These are phyloP conservation scores for Pholiota conissans DNA, from an alignment of 768 basidiomycete genomes.

Conservation along the genomic window DNA sequence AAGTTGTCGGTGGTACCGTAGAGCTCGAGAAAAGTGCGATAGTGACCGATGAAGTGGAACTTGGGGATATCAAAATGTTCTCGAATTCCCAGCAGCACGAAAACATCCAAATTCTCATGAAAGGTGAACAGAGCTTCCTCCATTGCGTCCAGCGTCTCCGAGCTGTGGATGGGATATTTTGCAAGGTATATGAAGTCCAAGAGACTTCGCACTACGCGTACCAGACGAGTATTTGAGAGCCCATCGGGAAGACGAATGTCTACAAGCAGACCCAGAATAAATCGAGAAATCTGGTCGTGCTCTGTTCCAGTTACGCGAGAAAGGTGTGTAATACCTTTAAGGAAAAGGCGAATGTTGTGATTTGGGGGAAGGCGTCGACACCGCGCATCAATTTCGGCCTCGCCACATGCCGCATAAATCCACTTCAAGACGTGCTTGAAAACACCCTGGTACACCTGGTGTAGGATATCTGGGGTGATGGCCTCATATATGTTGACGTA, in stretches of 20 bases:
- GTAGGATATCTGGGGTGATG: slow-evolving; percentile 19
- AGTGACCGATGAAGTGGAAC: slow-evolving; percentile 16
- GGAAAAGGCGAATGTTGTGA: slow-evolving; percentile 33
- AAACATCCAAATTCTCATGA: slow-evolving; percentile 10
- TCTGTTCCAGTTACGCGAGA: slow-evolving; percentile 40
- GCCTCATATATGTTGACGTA: slow-evolving; percentile 11
- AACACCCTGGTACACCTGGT: slow-evolving; percentile 18
- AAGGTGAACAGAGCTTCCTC: slow-evolving; percentile 8
- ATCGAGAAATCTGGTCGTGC: slow-evolving; percentile 32
- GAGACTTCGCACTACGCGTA: slow-evolving; percentile 17
- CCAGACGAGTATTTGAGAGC: neutral
- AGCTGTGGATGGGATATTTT: slow-evolving; percentile 25
- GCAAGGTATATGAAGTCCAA: slow-evolving; percentile 33
- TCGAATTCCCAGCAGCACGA: slow-evolving; percentile 12
- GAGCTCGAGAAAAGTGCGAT: slow-evolving; percentile 22
- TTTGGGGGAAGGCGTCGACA: slow-evolving; percentile 31
- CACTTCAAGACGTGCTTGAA: slow-evolving; percentile 13
- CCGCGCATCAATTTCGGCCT: slow-evolving; percentile 16
- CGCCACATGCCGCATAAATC: neutral
- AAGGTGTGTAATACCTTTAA: slow-evolving; percentile 36
- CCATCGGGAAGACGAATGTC: slow-evolving; percentile 13
- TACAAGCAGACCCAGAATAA: slow-evolving; percentile 28
- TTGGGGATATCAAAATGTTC: slow-evolving; percentile 36
- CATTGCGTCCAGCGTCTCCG: slow-evolving; percentile 15
- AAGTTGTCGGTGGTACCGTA: slow-evolving; percentile 30